Conservation (phyloP, 768 basidiomycete species). For the Xerocomus spinulosus region DNA sequence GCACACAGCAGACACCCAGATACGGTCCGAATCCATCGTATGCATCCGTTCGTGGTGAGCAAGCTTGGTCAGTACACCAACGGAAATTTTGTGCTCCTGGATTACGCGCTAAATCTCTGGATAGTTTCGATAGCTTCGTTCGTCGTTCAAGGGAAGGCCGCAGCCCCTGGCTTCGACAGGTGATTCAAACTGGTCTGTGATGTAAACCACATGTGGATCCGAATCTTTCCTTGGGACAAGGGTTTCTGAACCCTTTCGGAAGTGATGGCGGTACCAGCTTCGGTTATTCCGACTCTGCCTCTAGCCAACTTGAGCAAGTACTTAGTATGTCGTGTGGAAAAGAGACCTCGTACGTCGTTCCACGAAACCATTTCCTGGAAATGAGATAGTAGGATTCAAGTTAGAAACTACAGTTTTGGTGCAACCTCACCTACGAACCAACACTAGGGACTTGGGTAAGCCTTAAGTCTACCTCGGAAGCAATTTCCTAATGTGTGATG, state of each 20-base stretch:
- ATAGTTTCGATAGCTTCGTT: constrained; percentile 58
- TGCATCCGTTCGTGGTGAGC: constrained; percentile 70
- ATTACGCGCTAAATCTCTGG: constrained; percentile 68
- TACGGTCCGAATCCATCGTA: constrained; percentile 74
- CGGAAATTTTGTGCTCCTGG: constrained; percentile 62
- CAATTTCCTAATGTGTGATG: too few relatives aligned
- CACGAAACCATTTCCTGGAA: constrained; percentile 53
- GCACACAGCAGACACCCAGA: constrained; percentile 56
- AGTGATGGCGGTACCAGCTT: constrained; percentile 60
- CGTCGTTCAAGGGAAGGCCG: constrained; percentile 52
- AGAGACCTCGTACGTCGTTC: constrained; percentile 43
- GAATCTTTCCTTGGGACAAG: constrained; percentile 69
- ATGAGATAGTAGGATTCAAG: constrained; percentile 14
- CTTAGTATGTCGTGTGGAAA: constrained; percentile 48
- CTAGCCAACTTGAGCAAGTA: constrained; percentile 47
- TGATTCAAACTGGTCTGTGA: too few relatives aligned
- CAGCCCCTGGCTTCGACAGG: constrained; percentile 58
- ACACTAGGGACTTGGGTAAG: too few relatives aligned
- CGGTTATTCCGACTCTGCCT: constrained; percentile 52
- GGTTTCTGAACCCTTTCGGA: too few relatives aligned
- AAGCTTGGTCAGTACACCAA: constrained; percentile 69
- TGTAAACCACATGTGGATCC: too few relatives aligned
- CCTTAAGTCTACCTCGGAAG: too few relatives aligned
- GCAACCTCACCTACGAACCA: too few relatives aligned
- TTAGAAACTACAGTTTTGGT: constrained; percentile 11